These are phyloP conservation scores for Ustilago crameri DNA, from an alignment of 1,284 basidiomycete species.

Conservation along the genomic window DNA sequence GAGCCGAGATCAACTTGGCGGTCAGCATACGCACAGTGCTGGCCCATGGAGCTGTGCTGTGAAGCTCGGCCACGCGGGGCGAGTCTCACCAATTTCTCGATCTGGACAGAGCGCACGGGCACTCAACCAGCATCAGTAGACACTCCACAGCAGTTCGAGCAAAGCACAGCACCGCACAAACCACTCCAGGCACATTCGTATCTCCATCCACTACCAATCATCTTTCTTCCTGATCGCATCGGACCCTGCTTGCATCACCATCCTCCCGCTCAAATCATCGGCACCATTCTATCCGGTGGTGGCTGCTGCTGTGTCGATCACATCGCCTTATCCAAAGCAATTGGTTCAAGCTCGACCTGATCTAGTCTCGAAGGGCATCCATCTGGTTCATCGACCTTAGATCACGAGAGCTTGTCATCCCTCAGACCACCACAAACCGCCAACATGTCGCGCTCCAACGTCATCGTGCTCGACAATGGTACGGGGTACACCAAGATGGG, in stretches of 20 bases:
- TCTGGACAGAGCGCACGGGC: slow-evolving; percentile 6
- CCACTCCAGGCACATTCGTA: neutral
- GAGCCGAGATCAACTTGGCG: slow-evolving; percentile 3
- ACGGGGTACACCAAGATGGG: slow-evolving; percentile 98
- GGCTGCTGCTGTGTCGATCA: too few relatives aligned
- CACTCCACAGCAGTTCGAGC: slow-evolving; percentile 1
- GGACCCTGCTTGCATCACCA: neutral
- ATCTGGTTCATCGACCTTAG: too few relatives aligned
- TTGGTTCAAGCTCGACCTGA: too few relatives aligned
- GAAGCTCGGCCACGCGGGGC: neutral
- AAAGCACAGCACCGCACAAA: slow-evolving; percentile 1
- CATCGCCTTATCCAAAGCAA: too few relatives aligned
- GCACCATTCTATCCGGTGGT: too few relatives aligned
- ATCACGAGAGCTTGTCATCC: neutral
- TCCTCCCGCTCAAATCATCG: neutral
- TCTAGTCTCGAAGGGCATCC: too few relatives aligned
- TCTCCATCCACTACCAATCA: slow-evolving; percentile 1
- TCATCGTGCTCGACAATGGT: slow-evolving; percentile 80
- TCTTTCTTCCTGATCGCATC: neutral
- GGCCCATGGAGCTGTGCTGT: neutral
- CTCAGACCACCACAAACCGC: neutral
- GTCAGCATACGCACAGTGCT: neutral
- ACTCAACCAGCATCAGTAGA: slow-evolving; percentile 3
- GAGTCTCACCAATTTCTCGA: neutral
- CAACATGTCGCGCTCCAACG: slow-evolving; percentile 66